Percentiles rank a stretch among this genome's conserved stretches.
phyloP scores from a whole-genome alignment of 768 basidiomycete species.

The Rhodotorula toruloides region DNA sequence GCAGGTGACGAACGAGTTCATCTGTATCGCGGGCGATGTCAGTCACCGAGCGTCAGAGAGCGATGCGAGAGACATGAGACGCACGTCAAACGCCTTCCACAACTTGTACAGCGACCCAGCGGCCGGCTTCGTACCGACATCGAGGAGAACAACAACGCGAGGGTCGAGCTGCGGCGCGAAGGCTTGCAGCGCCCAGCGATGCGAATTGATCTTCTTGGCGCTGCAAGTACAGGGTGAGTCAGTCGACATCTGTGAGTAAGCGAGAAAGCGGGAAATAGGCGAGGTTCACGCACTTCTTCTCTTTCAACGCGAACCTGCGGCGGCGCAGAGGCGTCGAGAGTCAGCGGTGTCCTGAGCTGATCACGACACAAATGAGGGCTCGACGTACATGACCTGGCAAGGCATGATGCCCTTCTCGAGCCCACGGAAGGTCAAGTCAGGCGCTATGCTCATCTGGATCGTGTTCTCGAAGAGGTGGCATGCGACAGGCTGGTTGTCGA shows the following conservation, averaged over 20 bases:
- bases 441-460: constrained; percentile 78
- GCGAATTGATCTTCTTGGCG: constrained; percentile 57
- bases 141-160: constrained; percentile 69
- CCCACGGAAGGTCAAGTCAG: constrained; percentile 71
- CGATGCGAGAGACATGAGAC: too few species aligned
- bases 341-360: too few species aligned
- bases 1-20: too few species aligned
- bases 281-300: constrained; percentile 57
- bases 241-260: too few species aligned
- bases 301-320: constrained; percentile 45
- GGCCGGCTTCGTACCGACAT: constrained; percentile 82
- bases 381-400: constrained; percentile 69
- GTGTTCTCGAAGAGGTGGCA: constrained; percentile 86
- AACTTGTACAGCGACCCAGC: constrained; percentile 38
- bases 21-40: background rate
- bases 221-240: constrained; percentile 50
- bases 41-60: too few species aligned
- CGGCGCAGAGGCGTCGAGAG: background rate
- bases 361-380: too few species aligned
- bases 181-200: constrained; percentile 95
- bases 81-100: constrained; percentile 40
- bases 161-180: constrained; percentile 78
- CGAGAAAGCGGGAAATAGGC: background rate
- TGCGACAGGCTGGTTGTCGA: constrained; percentile 68
- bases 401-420: constrained; percentile 85